Conservation (phyloP, 2,329 filamentous ascomycete genomes). For the Tolypocladium sp. region DNA sequence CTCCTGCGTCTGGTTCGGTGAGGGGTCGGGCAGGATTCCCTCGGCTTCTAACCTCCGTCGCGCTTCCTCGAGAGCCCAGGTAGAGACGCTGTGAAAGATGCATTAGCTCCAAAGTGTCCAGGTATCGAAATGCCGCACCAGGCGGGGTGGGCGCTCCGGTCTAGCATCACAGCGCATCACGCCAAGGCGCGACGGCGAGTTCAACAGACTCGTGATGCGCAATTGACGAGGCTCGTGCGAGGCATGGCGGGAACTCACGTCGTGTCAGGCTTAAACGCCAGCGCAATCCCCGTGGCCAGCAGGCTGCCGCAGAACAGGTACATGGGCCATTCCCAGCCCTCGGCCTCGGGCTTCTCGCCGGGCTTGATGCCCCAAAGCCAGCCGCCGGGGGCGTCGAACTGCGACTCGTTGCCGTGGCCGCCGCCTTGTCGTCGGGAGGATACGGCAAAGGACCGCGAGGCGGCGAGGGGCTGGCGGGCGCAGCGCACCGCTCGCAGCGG, state of each 20-base stretch:
- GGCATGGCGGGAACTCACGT: conserved; percentile 59
- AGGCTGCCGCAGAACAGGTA: conserved; percentile 78
- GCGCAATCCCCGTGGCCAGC: conserved; percentile 64
- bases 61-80: conserved; percentile 96
- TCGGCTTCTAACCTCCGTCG: conserved; percentile 90
- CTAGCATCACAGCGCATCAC: background rate
- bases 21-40: conserved; percentile 79
- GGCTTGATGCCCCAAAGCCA: conserved; percentile 94
- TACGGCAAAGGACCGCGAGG: conserved; percentile 32
- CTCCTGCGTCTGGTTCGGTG: conserved; percentile 35
- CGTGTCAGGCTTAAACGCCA: conserved; percentile 97
- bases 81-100: conserved; percentile 71
- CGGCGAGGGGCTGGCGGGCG: conserved; percentile 21
- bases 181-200: background rate
- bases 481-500: conserved; percentile 28
- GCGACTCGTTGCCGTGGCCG: conserved; percentile 49
- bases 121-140: background rate
- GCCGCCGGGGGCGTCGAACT: conserved; percentile 83
- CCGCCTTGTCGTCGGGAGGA: conserved; percentile 31
- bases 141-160: background rate
- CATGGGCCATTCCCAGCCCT: conserved; percentile 90
- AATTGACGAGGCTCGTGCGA: background rate
- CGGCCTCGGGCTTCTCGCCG: conserved; percentile 88
- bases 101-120: background rate
- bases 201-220: background rate